These are phyloP conservation scores for Amanita pseudoporphyria DNA, from an alignment of 768 basidiomycete species.

Conservation along the genomic window DNA sequence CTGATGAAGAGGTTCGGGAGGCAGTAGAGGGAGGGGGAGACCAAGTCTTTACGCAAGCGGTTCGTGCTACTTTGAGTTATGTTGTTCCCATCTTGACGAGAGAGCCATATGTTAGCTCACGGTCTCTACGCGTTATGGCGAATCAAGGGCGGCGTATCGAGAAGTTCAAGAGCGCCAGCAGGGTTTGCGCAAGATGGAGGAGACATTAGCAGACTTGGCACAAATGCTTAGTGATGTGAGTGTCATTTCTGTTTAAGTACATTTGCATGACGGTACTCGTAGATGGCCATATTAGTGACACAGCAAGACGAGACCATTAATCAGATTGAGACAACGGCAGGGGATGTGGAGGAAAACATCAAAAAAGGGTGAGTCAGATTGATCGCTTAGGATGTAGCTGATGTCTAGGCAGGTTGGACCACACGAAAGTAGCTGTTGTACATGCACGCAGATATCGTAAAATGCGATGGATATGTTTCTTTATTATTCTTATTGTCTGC, in stretches of 20 bases:
- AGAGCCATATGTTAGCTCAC: slow-evolving; percentile 39
- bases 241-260: background rate
- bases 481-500: slow-evolving; percentile 43
- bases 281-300: slow-evolving; percentile 74
- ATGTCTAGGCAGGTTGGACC: slow-evolving; percentile 34
- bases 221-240: slow-evolving; percentile 79
- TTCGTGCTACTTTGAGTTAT: slow-evolving; percentile 18
- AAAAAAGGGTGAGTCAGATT: slow-evolving; percentile 49
- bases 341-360: slow-evolving; percentile 56
- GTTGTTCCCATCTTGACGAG: background rate
- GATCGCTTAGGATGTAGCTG: background rate
- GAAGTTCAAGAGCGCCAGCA: slow-evolving; percentile 87
- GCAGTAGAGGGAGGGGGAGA: slow-evolving; percentile 55
- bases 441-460: slow-evolving; percentile 57
- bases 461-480: slow-evolving; percentile 84
- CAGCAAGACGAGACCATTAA: slow-evolving; percentile 74
- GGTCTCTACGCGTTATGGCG: slow-evolving; percentile 72
- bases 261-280: slow-evolving; percentile 4
- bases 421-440: slow-evolving; percentile 59
- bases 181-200: slow-evolving; percentile 78
- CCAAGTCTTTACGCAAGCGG: slow-evolving; percentile 76
- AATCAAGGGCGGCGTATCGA: slow-evolving; percentile 69
- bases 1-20: slow-evolving; percentile 67
- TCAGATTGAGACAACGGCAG: slow-evolving; percentile 52
- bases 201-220: slow-evolving; percentile 80